Evolutionary conservation across 345 rosid species (phyloP).

Genomic region (Gossypium raimondii): DNA sequence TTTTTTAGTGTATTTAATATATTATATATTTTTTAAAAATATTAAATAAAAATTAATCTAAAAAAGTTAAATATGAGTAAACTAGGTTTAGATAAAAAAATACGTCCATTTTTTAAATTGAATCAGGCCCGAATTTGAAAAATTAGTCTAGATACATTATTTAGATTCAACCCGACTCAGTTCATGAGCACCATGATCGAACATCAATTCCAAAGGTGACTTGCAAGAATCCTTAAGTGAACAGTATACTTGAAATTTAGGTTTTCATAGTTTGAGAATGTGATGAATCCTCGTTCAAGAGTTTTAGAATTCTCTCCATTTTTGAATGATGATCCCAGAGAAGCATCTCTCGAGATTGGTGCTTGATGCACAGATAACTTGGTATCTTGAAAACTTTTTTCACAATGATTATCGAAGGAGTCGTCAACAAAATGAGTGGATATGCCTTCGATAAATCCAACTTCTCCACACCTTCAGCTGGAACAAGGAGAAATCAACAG

Average conservation of each 20-base stretch:
- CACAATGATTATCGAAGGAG: not conserved
- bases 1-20: too few species aligned
- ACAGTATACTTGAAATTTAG: not conserved
- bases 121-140: too few species aligned
- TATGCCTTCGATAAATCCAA: not conserved
- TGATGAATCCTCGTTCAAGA: not conserved
- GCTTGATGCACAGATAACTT: not conserved
- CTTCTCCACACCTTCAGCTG: not conserved
- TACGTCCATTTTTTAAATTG: fast-evolving
- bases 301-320: not conserved
- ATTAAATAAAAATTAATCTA: too few species aligned
- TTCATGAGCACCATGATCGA: not conserved
- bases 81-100: too few species aligned
- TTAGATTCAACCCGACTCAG: fast-evolving
- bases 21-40: too few species aligned
- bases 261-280: not conserved
- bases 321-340: not conserved
- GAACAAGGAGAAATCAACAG: not conserved
- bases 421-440: not conserved
- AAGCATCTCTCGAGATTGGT: not conserved
- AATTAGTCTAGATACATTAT: too few species aligned
- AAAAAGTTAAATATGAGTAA: too few species aligned
- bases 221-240: not conserved
- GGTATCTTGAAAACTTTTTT: not conserved
- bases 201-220: not conserved